Percentiles rank a stretch among this genome's conserved stretches.
phyloP scores from a whole-genome alignment of 2,329 filamentous ascomycete species.

The Acrocalymma vagum region DNA sequence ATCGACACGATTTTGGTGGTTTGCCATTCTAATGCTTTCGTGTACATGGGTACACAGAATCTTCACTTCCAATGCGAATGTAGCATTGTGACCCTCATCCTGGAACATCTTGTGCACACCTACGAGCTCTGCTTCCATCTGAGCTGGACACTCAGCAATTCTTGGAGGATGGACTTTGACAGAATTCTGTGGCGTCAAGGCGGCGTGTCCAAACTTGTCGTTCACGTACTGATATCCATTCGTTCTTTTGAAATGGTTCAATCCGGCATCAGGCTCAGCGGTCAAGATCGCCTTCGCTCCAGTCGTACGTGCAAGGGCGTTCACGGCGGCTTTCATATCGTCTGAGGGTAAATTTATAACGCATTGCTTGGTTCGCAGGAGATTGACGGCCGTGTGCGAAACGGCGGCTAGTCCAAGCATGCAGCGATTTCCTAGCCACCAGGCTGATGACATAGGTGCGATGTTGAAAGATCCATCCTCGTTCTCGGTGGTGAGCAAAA shows the following conservation, averaged over 20 bases:
- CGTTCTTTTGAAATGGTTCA: constrained; percentile 35
- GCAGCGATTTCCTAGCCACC: constrained; percentile 55
- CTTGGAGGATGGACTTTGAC: constrained; percentile 44
- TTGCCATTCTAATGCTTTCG: constrained; percentile 44
- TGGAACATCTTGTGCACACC: constrained; percentile 41
- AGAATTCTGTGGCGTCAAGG: constrained; percentile 46
- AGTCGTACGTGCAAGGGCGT: constrained; percentile 52
- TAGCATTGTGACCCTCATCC: constrained; percentile 37
- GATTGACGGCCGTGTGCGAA: constrained; percentile 51
- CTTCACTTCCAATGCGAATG: constrained; percentile 47
- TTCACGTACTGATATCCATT: constrained; percentile 48
- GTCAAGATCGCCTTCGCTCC: constrained; percentile 38
- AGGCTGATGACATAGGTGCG: constrained; percentile 55
- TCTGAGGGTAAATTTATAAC: constrained; percentile 54
- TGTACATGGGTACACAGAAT: constrained; percentile 48
- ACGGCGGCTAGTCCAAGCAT: constrained; percentile 50
- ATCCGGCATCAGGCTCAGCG: too few species aligned
- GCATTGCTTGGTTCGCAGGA: constrained; percentile 53
- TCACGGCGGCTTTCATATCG: constrained; percentile 44
- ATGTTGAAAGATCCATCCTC: constrained; percentile 44
- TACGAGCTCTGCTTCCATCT: constrained; percentile 54
- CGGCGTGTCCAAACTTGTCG: constrained; percentile 50
- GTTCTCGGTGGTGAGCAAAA: constrained; percentile 52
- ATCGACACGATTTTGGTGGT: constrained; percentile 51
- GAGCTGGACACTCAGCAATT: constrained; percentile 51